Evolutionary conservation across 2,329 filamentous ascomycete genomes (phyloP).

Genomic region (Aureobasidium sp.): DNA sequence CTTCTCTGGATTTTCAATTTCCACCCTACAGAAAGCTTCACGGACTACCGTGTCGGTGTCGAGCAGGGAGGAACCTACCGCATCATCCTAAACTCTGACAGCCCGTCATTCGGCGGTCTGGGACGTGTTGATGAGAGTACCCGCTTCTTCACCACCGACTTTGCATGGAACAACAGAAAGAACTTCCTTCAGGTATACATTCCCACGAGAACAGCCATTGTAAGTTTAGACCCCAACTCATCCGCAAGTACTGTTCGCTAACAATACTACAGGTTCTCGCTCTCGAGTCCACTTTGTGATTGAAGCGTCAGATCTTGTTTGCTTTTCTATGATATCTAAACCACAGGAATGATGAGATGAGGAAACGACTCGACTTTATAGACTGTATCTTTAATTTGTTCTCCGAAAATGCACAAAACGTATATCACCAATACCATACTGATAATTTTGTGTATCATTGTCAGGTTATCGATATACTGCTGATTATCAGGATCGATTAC

Average conservation of each 20-base stretch:
- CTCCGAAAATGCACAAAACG: neutral
- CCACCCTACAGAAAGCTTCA: constrained; percentile 74
- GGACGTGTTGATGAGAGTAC: constrained; percentile 71
- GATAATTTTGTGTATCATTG: too few species aligned
- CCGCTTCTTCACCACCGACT: constrained; percentile 83
- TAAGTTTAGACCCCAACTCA: constrained; percentile 38
- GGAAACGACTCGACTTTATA: constrained; percentile 1
- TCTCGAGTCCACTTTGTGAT: constrained; percentile 7
- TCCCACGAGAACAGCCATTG: constrained; percentile 74
- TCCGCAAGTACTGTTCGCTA: neutral
- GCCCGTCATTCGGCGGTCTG: constrained; percentile 69
- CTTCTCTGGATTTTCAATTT: constrained; percentile 96
- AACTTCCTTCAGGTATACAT: constrained; percentile 94
- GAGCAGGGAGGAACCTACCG: constrained; percentile 79
- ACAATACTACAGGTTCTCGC: constrained; percentile 3
- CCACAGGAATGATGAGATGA: neutral
- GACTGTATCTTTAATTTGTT: neutral
- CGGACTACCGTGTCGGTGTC: constrained; percentile 86
- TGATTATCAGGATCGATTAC: too few species aligned
- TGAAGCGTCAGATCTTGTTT: neutral
- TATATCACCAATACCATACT: neutral
- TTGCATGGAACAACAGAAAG: constrained; percentile 81
- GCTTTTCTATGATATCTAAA: constrained; percentile 10
- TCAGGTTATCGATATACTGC: too few species aligned
- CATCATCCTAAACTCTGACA: constrained; percentile 77